phyloP scores from a whole-genome alignment of 192 early-diverging fungal species.

The Podila minutissima region DNA sequence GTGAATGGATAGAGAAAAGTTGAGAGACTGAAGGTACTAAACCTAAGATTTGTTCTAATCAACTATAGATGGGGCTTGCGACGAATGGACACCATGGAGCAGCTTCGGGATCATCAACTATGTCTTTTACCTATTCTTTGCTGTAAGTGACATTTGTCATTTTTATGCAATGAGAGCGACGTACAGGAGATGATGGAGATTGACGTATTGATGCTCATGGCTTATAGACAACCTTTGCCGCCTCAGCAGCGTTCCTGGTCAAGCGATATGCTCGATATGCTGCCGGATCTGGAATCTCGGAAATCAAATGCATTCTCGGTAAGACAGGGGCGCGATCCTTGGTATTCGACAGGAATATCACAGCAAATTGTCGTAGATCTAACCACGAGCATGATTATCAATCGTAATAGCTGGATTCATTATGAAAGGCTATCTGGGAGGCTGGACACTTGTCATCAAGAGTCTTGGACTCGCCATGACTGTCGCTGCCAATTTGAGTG shows the following conservation, averaged over 20 bases:
- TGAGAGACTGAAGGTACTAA: not conserved
- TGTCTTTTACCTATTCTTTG: constrained; percentile 78
- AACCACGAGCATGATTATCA: not conserved
- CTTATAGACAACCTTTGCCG: constrained; percentile 72
- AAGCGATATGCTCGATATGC: constrained; percentile 85
- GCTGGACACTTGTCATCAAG: constrained; percentile 92
- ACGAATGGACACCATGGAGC: constrained; percentile 75
- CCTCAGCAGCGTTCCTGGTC: constrained; percentile 79
- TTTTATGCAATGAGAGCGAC: not conserved
- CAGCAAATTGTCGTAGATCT: not conserved
- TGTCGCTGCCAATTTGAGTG: constrained; percentile 88
- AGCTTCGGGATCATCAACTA: constrained; percentile 74
- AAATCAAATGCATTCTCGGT: constrained; percentile 87
- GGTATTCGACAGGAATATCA: not conserved
- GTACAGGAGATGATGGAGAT: too few relatives aligned
- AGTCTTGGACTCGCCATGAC: constrained; percentile 88
- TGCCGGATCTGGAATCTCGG: constrained; percentile 94
- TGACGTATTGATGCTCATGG: not conserved
- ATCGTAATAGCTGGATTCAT: constrained; percentile 82
- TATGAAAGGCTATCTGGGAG: constrained; percentile 93
- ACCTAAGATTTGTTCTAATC: not conserved
- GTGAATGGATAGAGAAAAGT: not conserved
- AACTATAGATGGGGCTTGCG: constrained; percentile 68
- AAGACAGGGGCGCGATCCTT: not conserved
- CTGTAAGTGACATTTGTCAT: constrained; percentile 54